Percentiles rank a stretch among this genome's conserved stretches.
phyloP scores from a whole-genome alignment of 2,329 filamentous ascomycete genomes.

The Aureobasidium sp. region DNA sequence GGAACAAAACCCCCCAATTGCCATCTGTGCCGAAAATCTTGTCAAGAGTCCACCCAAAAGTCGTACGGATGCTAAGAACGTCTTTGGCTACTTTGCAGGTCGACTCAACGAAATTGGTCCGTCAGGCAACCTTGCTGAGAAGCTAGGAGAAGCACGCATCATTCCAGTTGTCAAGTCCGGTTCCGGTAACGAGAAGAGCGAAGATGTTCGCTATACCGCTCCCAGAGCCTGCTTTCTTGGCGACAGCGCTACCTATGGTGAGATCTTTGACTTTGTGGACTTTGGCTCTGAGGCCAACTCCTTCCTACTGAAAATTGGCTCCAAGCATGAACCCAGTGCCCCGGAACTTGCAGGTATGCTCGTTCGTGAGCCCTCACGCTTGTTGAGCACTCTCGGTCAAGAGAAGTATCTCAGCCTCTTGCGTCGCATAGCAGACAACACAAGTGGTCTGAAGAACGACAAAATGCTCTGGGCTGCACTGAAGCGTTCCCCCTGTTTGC shows the following conservation, averaged over 20 bases:
- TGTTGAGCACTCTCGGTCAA: conserved; percentile 70
- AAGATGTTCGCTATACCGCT: conserved; percentile 46
- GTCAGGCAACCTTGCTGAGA: conserved; percentile 46
- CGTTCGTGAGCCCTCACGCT: conserved; percentile 71
- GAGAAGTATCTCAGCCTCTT: conserved; percentile 84
- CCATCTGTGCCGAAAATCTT: conserved; percentile 64
- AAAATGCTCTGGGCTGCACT: conserved; percentile 69
- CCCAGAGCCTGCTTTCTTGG: conserved; percentile 78
- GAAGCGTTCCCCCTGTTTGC: conserved; percentile 64
- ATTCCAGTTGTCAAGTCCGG: conserved; percentile 51
- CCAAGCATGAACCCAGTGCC: conserved; percentile 83
- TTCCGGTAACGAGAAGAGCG: conserved; percentile 32
- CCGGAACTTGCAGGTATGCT: conserved; percentile 74
- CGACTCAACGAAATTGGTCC: conserved; percentile 63
- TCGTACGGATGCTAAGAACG: conserved; percentile 53
- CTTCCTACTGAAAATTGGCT: conserved; percentile 81
- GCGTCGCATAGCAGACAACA: conserved; percentile 67
- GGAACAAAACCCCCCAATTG: conserved; percentile 67
- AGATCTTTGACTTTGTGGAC: conserved; percentile 95
- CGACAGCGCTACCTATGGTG: conserved; percentile 60
- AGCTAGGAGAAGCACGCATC: conserved; percentile 56
- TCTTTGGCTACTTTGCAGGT: conserved; percentile 78
- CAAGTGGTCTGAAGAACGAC: conserved; percentile 62
- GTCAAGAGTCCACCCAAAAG: conserved; percentile 62
- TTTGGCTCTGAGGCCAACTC: conserved; percentile 81